A percentile compares a stretch with the other conserved stretches of the same genome.
Conservation (phyloP, 2,329 filamentous ascomycete genomes). For the Clonostachys rhizophaga region DNA sequence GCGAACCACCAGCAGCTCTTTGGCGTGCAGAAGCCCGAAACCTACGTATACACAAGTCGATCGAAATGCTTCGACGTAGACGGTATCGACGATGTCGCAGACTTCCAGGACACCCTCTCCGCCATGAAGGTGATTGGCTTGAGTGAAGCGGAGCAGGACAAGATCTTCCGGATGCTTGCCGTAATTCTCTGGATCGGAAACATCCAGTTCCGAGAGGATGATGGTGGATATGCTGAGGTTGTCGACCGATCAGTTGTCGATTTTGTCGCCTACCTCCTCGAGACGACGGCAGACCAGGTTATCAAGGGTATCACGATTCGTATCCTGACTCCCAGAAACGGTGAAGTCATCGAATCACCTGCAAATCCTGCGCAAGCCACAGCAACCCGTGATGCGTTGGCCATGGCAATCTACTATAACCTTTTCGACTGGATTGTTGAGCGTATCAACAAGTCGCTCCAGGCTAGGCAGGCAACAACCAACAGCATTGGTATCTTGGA, state of each 20-base stretch:
- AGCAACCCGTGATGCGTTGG: slow-evolving; percentile 83
- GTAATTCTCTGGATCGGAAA: slow-evolving; percentile 94
- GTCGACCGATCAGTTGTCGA: slow-evolving; percentile 87
- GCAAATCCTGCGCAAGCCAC: slow-evolving; percentile 83
- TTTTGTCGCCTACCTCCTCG: slow-evolving; percentile 89
- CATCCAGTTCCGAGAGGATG: slow-evolving; percentile 84
- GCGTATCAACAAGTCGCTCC: slow-evolving; percentile 83
- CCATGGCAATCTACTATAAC: slow-evolving; percentile 96
- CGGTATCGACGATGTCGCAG: slow-evolving; percentile 86
- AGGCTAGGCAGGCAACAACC: slow-evolving; percentile 67
- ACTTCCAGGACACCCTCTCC: slow-evolving; percentile 85
- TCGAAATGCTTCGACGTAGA: slow-evolving; percentile 94
- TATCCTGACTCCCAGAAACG: slow-evolving; percentile 67
- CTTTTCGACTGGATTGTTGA: slow-evolving; percentile 98
- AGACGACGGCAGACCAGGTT: slow-evolving; percentile 76
- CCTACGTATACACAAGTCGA: slow-evolving; percentile 88
- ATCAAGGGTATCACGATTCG: slow-evolving; percentile 86
- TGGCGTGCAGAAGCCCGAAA: slow-evolving; percentile 85
- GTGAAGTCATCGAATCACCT: slow-evolving; percentile 68
- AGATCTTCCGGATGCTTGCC: slow-evolving; percentile 93
- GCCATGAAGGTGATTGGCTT: slow-evolving; percentile 95
- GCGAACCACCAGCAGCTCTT: slow-evolving; percentile 81
- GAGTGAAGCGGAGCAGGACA: slow-evolving; percentile 82
- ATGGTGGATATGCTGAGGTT: slow-evolving; percentile 82
- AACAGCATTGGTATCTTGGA: slow-evolving; percentile 96